Evolutionary conservation across 2,329 filamentous ascomycete genomes (phyloP).

Genomic region (Paecilomyces fulvus): DNA sequence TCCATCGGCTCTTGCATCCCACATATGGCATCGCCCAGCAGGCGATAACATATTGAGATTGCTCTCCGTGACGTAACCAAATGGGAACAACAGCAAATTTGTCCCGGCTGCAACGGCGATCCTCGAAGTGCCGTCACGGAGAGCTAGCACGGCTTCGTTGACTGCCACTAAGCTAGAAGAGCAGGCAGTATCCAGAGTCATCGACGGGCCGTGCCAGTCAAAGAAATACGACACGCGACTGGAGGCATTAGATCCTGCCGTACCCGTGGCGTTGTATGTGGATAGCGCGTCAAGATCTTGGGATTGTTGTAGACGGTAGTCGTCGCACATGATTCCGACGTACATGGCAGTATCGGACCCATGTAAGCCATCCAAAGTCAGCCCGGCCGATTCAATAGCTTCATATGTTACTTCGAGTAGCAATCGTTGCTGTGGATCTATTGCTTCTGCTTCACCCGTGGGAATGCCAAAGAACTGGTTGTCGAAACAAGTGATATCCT

Average conservation of each 20-base stretch:
- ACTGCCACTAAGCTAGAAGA: conserved; percentile 18
- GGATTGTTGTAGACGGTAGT: conserved; percentile 18
- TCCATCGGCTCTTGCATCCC: conserved; percentile 36
- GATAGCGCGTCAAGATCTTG: conserved; percentile 6
- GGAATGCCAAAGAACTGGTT: conserved; percentile 22
- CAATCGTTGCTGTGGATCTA: conserved; percentile 26
- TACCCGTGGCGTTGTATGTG: conserved; percentile 17
- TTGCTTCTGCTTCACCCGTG: conserved; percentile 15
- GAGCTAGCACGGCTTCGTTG: conserved; percentile 18
- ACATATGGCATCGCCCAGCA: conserved; percentile 17
- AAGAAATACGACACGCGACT: conserved; percentile 23
- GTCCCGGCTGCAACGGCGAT: conserved; percentile 13
- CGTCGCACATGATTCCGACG: conserved; percentile 19
- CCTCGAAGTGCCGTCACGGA: too few relatives aligned
- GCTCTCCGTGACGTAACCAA: too few relatives aligned
- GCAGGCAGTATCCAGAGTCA: conserved; percentile 22
- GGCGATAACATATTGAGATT: too few relatives aligned
- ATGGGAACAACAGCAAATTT: conserved; percentile 19
- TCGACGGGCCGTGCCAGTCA: conserved; percentile 18
- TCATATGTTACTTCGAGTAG: conserved; percentile 21
- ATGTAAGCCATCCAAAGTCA: conserved; percentile 14
- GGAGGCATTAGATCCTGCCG: not conserved
- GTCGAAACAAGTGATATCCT: conserved; percentile 21
- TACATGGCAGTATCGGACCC: conserved; percentile 26
- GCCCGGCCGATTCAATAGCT: conserved; percentile 19